Evolutionary conservation across 2,329 filamentous ascomycete species (phyloP), one percentile per base, ranked within the genome.

Genomic region (Verticillium dahliae): DNA sequence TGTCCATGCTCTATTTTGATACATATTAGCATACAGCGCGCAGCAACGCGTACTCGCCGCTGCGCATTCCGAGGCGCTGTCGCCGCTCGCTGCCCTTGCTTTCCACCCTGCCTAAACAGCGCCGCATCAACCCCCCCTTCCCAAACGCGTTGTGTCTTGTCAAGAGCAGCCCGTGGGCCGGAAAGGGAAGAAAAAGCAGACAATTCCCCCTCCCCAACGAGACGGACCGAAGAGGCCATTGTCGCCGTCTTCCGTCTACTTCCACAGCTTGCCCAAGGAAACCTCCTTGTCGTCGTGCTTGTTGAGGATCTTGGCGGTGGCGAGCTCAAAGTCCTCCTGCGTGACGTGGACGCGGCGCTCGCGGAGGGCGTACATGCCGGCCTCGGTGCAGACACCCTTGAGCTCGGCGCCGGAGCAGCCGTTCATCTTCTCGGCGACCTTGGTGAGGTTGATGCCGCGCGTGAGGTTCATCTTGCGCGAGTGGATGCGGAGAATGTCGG

Each of bases 351-450:
- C 94, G 78, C 95, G 88, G 73, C 95, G 85, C 80, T 99, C 95
- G 69, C 95, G 88, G 66, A 99, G 83, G 14, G 95, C 95, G 73
- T 95, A 99, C 95, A 99, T 99, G 70, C 95, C 95, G 2, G 95
- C 92, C 78, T 99, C 95, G 56, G 95, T 99, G 76, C 95, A 99
- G 57, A 99, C 95, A 80, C 95, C 95, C 86, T 99, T 99, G 69
- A 99, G 79, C 79, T 99, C 95, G 60, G 95, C 95, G 64, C 95
- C 95, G 3, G 93, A 97, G 78, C 95, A 99, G 59, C 95, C 95
- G 72, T 97, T 97, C 95, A 99, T 99, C 86, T 98, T 98, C 83
- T 99, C 95, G 35, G 95, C 95, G 70, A 98, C 96, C 87, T 99
- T 99, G 71, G 86, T 96, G 67, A 99, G 81, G 78, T 99, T 96